These are phyloP conservation scores for Atractiella rhizophila DNA, from an alignment of 768 basidiomycete species.

Conservation along the genomic window DNA sequence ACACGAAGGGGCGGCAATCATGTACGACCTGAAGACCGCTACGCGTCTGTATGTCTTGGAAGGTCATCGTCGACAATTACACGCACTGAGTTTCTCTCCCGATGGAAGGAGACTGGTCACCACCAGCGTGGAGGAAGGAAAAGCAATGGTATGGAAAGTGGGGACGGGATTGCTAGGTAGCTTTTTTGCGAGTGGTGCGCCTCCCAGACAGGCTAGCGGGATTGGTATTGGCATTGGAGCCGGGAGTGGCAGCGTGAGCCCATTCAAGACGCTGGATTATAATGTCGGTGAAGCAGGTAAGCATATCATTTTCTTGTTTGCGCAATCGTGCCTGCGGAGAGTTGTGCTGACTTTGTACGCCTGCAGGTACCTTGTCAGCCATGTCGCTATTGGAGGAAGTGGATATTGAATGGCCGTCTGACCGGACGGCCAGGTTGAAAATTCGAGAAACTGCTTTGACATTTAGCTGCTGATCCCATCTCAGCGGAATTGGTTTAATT, in stretches of 20 bases:
- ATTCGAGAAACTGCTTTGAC: slow-evolving; percentile 62
- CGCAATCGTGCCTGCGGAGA: not conserved
- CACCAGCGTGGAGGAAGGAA: slow-evolving; percentile 56
- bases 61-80: slow-evolving; percentile 41
- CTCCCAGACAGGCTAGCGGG: slow-evolving; percentile 57
- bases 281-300: slow-evolving; percentile 59
- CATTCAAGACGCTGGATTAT: slow-evolving; percentile 69
- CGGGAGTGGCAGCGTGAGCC: slow-evolving; percentile 40
- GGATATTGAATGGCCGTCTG: slow-evolving; percentile 57
- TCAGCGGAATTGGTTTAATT: no score
- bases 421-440: slow-evolving; percentile 54
- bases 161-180: slow-evolving; percentile 69
- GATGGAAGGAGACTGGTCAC: slow-evolving; percentile 78
- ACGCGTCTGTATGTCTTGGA: slow-evolving; percentile 86
- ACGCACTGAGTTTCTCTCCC: slow-evolving; percentile 67
- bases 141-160: slow-evolving; percentile 84
- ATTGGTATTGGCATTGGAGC: no score
- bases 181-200: slow-evolving; percentile 50
- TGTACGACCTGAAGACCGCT: slow-evolving; percentile 92
- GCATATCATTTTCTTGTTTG: slow-evolving; percentile 13
- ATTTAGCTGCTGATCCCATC: slow-evolving; percentile 57
- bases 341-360: slow-evolving; percentile 1
- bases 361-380: slow-evolving; percentile 31
- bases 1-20: slow-evolving; percentile 71
- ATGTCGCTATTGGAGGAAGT: slow-evolving; percentile 47